Conservation (phyloP, 1,284 basidiomycete species). For the Trametes hirsuta region DNA sequence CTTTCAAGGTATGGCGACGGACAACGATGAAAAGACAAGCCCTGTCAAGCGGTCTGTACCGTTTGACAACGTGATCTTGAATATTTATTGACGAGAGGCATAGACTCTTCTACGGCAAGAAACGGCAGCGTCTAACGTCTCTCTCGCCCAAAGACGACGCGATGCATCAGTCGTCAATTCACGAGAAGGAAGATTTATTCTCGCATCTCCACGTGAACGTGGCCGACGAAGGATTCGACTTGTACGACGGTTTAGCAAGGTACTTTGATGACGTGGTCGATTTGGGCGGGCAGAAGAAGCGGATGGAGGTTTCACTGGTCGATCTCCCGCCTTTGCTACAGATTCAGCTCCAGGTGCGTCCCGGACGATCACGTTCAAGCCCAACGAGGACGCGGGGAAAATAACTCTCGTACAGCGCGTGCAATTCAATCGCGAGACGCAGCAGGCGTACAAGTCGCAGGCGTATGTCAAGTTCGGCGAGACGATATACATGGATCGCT, state of each 20-base stretch:
- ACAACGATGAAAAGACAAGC: conserved; percentile 62
- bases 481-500: conserved; percentile 90
- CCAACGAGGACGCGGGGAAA: background rate
- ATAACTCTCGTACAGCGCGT: conserved; percentile 65
- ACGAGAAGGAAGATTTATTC: conserved; percentile 90
- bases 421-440: conserved; percentile 91
- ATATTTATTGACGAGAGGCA: too few species aligned
- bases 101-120: conserved; percentile 86
- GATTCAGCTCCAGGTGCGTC: conserved; percentile 87
- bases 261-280: conserved; percentile 94
- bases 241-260: conserved; percentile 92
- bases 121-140: conserved; percentile 78
- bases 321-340: conserved; percentile 91
- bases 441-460: conserved; percentile 94
- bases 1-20: conserved; percentile 65
- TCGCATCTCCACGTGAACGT: conserved; percentile 96
- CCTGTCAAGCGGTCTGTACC: conserved; percentile 76
- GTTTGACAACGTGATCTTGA: background rate
- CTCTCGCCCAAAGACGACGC: conserved; percentile 44
- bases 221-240: conserved; percentile 81
- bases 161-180: conserved; percentile 59
- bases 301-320: conserved; percentile 87
- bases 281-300: conserved; percentile 83
- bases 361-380: background rate
- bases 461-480: conserved; percentile 92